A percentile compares a stretch with the other conserved stretches of the same genome.
Evolutionary conservation across 2,329 filamentous ascomycete genomes (phyloP).

Genomic region (Pseudogymnoascus sp.): DNA sequence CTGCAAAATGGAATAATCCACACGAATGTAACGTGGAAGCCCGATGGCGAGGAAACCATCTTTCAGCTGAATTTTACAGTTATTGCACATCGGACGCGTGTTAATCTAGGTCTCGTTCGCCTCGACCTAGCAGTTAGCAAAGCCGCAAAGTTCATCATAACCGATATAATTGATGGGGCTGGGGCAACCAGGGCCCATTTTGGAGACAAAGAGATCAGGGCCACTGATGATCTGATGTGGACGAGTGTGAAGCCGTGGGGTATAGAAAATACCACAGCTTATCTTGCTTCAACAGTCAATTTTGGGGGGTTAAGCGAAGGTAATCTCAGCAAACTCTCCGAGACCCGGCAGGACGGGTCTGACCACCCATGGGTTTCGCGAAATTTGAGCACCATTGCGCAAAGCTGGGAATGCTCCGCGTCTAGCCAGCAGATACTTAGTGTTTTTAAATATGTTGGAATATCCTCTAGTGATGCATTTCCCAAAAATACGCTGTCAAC

Average conservation of each 20-base stretch:
- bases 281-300: conserved; percentile 40
- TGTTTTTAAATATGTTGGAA: conserved; percentile 53
- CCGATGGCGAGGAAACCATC: conserved; percentile 40
- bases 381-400: conserved; percentile 52
- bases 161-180: conserved; percentile 54
- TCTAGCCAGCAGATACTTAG: too few species aligned
- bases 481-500: conserved; percentile 33
- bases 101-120: conserved; percentile 12
- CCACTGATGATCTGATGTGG: conserved; percentile 41
- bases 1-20: conserved; percentile 7
- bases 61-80: conserved; percentile 49
- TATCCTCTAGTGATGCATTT: conserved; percentile 55
- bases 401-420: conserved; percentile 33
- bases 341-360: conserved; percentile 27
- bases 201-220: conserved; percentile 42
- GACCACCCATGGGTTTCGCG: conserved; percentile 37
- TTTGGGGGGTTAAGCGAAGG: conserved; percentile 8
- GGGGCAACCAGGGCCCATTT: conserved; percentile 52
- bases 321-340: conserved; percentile 26
- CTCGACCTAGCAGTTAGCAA: too few species aligned
- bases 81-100: conserved; percentile 14
- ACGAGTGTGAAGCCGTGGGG: conserved; percentile 51
- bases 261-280: conserved; percentile 49
- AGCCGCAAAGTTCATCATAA: conserved; percentile 37
- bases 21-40: conserved; percentile 13